Evolutionary conservation across 164 flowering plant genomes (phyloP).

Genomic region (Echeveria elegans): DNA sequence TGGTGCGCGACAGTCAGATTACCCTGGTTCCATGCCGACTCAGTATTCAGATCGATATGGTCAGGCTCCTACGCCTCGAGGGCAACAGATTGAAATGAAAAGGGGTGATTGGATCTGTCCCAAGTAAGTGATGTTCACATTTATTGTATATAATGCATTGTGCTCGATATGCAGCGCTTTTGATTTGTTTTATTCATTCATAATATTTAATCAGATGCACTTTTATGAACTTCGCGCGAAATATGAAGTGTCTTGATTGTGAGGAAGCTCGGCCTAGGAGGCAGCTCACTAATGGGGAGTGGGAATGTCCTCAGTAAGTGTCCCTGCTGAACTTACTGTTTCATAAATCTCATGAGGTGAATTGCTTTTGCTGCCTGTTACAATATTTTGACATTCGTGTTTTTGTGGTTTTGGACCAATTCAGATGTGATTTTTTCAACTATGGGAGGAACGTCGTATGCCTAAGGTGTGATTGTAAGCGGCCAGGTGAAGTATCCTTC

Average conservation of each 20-base stretch:
- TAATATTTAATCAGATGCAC: constrained; percentile 45
- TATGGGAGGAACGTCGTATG: constrained; percentile 68
- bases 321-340: not conserved
- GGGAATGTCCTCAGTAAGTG: constrained; percentile 99
- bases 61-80: constrained; percentile 26
- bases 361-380: not conserved
- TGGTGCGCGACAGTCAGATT: constrained; percentile 14
- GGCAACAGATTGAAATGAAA: constrained; percentile 62
- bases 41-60: constrained; percentile 33
- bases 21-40: constrained; percentile 22
- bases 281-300: constrained; percentile 82
- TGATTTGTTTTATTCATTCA: not conserved
- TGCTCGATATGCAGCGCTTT: not conserved
- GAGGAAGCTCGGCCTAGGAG: constrained; percentile 69
- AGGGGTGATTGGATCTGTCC: constrained; percentile 86
- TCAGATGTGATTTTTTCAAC: constrained; percentile 85
- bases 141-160: not conserved
- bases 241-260: constrained; percentile 77
- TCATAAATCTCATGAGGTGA: not conserved
- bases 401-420: not conserved
- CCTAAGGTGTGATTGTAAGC: constrained; percentile 85
- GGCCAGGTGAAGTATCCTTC: constrained; percentile 31
- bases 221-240: constrained; percentile 92
- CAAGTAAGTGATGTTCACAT: constrained; percentile 34
- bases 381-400: not conserved